Evolutionary conservation across 805 yeast genomes (phyloP).

Genomic region (Cyberlindnera euphorbiae): DNA sequence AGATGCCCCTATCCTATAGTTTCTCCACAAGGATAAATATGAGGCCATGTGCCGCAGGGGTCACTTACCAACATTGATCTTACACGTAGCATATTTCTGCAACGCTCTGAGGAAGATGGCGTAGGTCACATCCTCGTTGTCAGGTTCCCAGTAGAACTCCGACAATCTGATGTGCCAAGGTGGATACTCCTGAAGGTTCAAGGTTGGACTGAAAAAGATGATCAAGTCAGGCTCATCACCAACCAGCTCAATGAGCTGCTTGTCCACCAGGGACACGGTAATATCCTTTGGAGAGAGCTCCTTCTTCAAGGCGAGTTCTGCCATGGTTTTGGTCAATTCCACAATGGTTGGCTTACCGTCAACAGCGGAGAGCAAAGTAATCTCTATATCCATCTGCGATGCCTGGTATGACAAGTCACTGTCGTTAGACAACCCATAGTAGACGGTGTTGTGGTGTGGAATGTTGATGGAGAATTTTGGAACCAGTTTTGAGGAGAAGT

Average conservation of each 20-base stretch:
- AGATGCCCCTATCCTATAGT: no score
- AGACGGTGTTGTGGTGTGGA: conserved; percentile 59
- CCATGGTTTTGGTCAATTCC: conserved; percentile 80
- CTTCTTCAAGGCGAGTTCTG: conserved; percentile 60
- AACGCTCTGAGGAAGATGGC: conserved; percentile 79
- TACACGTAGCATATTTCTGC: conserved; percentile 71
- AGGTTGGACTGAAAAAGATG: conserved; percentile 75
- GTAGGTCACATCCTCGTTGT: conserved; percentile 73
- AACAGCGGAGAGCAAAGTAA: conserved; percentile 61
- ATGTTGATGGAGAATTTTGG: conserved; percentile 60
- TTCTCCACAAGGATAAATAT: no score
- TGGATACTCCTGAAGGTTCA: conserved; percentile 91
- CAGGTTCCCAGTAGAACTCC: conserved; percentile 89
- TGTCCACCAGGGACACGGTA: conserved; percentile 69
- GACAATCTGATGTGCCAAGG: conserved; percentile 96
- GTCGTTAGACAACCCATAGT: conserved; percentile 35
- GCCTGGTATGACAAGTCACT: conserved; percentile 30
- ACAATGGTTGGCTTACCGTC: conserved; percentile 92
- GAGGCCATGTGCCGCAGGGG: no score
- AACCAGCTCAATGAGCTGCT: conserved; percentile 66
- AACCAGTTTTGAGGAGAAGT: conserved; percentile 66
- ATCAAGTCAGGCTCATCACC: conserved; percentile 93
- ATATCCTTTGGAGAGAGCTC: conserved; percentile 64
- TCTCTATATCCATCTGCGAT: conserved; percentile 47
- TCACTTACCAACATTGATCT: conserved; percentile 83